A percentile compares a stretch with the other conserved stretches of the same genome.
Evolutionary conservation across 2,329 filamentous ascomycete species (phyloP).

Genomic region (Cladobotryum mycophilum): DNA sequence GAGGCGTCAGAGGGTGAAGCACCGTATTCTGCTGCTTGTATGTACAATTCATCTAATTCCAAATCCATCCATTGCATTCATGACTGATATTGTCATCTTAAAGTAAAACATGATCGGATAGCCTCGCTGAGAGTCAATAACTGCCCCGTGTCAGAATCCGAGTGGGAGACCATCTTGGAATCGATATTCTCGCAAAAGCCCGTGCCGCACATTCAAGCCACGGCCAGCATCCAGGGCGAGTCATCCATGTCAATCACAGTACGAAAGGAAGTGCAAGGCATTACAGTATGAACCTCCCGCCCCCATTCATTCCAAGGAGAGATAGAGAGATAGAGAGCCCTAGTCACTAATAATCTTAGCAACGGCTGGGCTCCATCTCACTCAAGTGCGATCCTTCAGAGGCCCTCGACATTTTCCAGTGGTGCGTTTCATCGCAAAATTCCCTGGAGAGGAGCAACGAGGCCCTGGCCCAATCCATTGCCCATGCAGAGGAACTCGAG

Average conservation of each 20-base stretch:
- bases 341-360: slow-evolving; percentile 36
- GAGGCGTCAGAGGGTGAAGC: slow-evolving; percentile 61
- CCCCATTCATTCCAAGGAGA: background rate
- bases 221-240: slow-evolving; percentile 51
- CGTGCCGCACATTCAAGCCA: slow-evolving; percentile 49
- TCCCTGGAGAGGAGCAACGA: slow-evolving; percentile 39
- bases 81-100: background rate
- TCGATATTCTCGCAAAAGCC: slow-evolving; percentile 49
- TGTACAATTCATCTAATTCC: slow-evolving; percentile 7
- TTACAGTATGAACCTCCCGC: slow-evolving; percentile 49
- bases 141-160: slow-evolving; percentile 49
- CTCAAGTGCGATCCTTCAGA: slow-evolving; percentile 50
- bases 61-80: slow-evolving; percentile 11
- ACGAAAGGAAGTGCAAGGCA: slow-evolving; percentile 59
- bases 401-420: slow-evolving; percentile 61
- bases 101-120: slow-evolving; percentile 52
- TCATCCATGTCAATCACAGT: slow-evolving; percentile 54
- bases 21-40: slow-evolving; percentile 52
- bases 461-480: slow-evolving; percentile 36
- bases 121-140: slow-evolving; percentile 47
- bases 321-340: slow-evolving; percentile 2
- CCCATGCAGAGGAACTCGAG: slow-evolving; percentile 43
- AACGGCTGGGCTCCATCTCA: slow-evolving; percentile 61
- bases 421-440: slow-evolving; percentile 56
- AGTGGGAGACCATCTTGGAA: slow-evolving; percentile 60